phyloP scores from a whole-genome alignment of 371 early-diverging fungal species.

The Apophysomyces trapeziformis region DNA sequence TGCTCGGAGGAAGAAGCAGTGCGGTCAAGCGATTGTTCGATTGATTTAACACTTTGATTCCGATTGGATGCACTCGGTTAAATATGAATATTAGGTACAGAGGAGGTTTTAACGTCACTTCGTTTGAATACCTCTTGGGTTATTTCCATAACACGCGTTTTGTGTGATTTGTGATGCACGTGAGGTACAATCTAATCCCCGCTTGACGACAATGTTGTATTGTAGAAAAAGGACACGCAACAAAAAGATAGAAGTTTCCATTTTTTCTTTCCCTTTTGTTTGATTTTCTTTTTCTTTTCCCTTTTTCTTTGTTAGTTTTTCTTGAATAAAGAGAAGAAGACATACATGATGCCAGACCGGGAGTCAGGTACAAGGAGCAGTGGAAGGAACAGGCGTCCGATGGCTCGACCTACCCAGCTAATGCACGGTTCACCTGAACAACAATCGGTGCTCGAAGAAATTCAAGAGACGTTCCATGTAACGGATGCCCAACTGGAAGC shows the following conservation, averaged over 20 bases:
- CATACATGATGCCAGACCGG: conserved; percentile 7
- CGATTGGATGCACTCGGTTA: too few relatives aligned
- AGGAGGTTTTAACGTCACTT: too few relatives aligned
- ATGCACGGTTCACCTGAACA: conserved; percentile 25
- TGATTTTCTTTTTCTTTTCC: not conserved
- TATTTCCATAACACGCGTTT: too few relatives aligned
- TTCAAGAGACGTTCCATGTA: conserved; percentile 39
- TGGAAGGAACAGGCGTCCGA: conserved; percentile 5
- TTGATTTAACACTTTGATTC: too few relatives aligned
- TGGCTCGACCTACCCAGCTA: conserved; percentile 13
- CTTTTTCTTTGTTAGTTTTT: not conserved
- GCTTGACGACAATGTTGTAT: not conserved
- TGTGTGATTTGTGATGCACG: not conserved
- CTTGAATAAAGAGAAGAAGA: not conserved
- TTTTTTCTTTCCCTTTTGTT: conserved; percentile 1
- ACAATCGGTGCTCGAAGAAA: conserved; percentile 29
- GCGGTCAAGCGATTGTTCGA: too few relatives aligned
- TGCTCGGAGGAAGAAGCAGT: too few relatives aligned
- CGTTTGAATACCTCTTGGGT: too few relatives aligned
- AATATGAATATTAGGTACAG: too few relatives aligned
- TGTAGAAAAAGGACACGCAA: conserved; percentile 6
- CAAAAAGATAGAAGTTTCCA: conserved; percentile 10
- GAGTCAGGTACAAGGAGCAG: conserved; percentile 6
- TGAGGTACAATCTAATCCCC: conserved; percentile 6
- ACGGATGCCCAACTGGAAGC: conserved; percentile 34